These are phyloP conservation scores for Alternaria sp. DNA, from an alignment of 2,329 filamentous ascomycete species.

Conservation along the genomic window DNA sequence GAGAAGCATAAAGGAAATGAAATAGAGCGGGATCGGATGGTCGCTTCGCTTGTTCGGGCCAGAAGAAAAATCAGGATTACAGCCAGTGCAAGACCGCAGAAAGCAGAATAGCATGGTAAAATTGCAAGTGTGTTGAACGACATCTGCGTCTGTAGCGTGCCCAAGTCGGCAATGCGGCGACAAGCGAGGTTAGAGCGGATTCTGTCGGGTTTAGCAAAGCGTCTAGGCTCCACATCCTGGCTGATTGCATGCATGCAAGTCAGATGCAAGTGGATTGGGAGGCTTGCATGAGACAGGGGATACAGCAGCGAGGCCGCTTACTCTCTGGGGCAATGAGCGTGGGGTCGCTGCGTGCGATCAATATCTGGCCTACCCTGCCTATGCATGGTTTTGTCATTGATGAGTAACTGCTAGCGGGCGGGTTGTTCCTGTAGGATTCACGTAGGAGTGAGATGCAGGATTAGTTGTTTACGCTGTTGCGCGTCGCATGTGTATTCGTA, in stretches of 20 bases:
- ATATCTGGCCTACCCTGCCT: slow-evolving; percentile 12
- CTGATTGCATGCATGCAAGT: slow-evolving; percentile 28
- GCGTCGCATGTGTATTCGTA: not conserved
- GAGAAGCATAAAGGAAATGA: not conserved
- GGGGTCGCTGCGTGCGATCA: slow-evolving; percentile 16
- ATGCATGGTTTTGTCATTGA: slow-evolving; percentile 7
- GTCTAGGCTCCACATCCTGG: slow-evolving; percentile 33
- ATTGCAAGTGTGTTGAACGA: slow-evolving; percentile 15
- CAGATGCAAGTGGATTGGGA: slow-evolving; percentile 31
- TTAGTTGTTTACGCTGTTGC: not conserved
- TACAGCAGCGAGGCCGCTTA: slow-evolving; percentile 19
- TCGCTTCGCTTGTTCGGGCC: not conserved
- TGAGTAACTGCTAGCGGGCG: not conserved
- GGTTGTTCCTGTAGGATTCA: not conserved
- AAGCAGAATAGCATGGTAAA: slow-evolving; percentile 12
- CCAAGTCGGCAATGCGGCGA: slow-evolving; percentile 13
- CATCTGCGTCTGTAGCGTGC: slow-evolving; percentile 20
- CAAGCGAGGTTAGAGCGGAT: slow-evolving; percentile 18
- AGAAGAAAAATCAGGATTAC: slow-evolving; percentile 2
- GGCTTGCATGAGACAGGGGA: slow-evolving; percentile 27
- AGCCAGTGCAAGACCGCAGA: slow-evolving; percentile 2
- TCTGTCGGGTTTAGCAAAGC: slow-evolving; percentile 21
- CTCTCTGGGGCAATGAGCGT: slow-evolving; percentile 27
- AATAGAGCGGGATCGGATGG: slow-evolving; percentile 10
- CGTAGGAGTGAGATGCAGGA: not conserved